These are phyloP conservation scores for Nakazawaea ishiwadae DNA, from an alignment of 805 yeast genomes.

Conservation along the genomic window DNA sequence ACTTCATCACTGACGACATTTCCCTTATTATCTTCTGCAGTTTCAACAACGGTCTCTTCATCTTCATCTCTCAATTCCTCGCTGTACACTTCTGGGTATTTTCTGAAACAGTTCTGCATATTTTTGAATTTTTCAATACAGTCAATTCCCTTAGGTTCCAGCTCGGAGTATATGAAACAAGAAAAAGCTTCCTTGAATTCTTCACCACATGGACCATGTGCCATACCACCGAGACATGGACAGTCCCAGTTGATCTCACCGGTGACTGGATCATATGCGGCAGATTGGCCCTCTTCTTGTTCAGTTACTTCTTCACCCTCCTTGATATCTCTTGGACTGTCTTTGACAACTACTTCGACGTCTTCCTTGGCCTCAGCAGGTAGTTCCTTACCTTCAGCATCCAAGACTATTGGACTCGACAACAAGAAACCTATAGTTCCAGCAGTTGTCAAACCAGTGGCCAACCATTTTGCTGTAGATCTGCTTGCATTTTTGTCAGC, in stretches of 20 bases:
- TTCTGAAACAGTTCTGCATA: slow-evolving; percentile 94
- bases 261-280: slow-evolving; percentile 93
- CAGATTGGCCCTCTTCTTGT: slow-evolving; percentile 38
- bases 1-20: slow-evolving; percentile 18
- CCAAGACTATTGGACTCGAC: slow-evolving; percentile 1
- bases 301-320: slow-evolving; percentile 13
- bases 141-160: slow-evolving; percentile 95
- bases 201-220: slow-evolving; percentile 97
- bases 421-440: neutral
- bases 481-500: neutral
- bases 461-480: slow-evolving; percentile 6
- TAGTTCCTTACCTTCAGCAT: slow-evolving; percentile 7
- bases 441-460: slow-evolving; percentile 1
- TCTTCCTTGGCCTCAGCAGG: neutral
- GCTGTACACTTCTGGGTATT: slow-evolving; percentile 87
- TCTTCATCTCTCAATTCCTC: slow-evolving; percentile 86
- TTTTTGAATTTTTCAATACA: slow-evolving; percentile 85
- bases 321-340: too few relatives aligned
- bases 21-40: slow-evolving; percentile 10
- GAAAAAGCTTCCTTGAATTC: slow-evolving; percentile 93
- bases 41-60: slow-evolving; percentile 27
- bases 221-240: slow-evolving; percentile 99
- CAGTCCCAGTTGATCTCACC: slow-evolving; percentile 99
- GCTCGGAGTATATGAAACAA: slow-evolving; percentile 89
- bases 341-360: slow-evolving; percentile 1